Evolutionary conservation across 2,329 filamentous ascomycete genomes (phyloP).

Genomic region (Hypoxylon rubiginosum): DNA sequence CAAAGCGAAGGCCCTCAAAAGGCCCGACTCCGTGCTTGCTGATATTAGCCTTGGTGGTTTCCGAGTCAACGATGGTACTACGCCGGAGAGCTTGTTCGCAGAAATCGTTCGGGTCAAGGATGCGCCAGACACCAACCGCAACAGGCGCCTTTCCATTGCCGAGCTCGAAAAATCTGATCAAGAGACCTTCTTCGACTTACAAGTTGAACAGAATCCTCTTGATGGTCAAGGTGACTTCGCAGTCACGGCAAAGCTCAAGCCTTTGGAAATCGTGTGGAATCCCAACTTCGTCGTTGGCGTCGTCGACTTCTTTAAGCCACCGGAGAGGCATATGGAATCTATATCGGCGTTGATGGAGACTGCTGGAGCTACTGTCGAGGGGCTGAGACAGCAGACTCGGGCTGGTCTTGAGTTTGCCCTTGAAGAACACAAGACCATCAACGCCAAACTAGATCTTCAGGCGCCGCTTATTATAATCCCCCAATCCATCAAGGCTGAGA

Average conservation of each 20-base stretch:
- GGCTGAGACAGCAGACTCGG: constrained; percentile 92
- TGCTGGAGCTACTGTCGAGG: constrained; percentile 95
- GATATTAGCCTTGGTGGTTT: constrained; percentile 93
- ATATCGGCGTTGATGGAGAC: constrained; percentile 96
- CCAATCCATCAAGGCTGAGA: constrained; percentile 86
- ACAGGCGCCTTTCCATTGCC: constrained; percentile 65
- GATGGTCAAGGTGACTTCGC: constrained; percentile 93
- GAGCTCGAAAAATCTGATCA: constrained; percentile 66
- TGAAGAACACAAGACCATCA: constrained; percentile 97
- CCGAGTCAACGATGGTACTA: constrained; percentile 95
- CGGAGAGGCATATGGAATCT: constrained; percentile 97
- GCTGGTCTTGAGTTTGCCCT: constrained; percentile 96
- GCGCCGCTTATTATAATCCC: constrained; percentile 97
- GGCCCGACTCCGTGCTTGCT: constrained; percentile 90
- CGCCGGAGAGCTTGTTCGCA: constrained; percentile 88
- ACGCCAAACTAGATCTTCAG: constrained; percentile 94
- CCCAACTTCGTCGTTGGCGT: constrained; percentile 92
- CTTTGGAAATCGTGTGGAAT: constrained; percentile 97
- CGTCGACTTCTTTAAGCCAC: constrained; percentile 95
- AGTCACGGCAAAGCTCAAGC: constrained; percentile 90
- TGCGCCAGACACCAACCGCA: constrained; percentile 67
- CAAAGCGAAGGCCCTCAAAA: constrained; percentile 87
- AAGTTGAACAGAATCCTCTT: constrained; percentile 94
- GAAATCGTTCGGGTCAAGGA: constrained; percentile 98
- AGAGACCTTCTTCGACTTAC: constrained; percentile 91